A percentile compares a stretch with the other conserved stretches of the same genome.
These are phyloP conservation scores for Leccinum fuscescens DNA, from an alignment of 1,284 basidiomycete genomes.

Conservation along the genomic window DNA sequence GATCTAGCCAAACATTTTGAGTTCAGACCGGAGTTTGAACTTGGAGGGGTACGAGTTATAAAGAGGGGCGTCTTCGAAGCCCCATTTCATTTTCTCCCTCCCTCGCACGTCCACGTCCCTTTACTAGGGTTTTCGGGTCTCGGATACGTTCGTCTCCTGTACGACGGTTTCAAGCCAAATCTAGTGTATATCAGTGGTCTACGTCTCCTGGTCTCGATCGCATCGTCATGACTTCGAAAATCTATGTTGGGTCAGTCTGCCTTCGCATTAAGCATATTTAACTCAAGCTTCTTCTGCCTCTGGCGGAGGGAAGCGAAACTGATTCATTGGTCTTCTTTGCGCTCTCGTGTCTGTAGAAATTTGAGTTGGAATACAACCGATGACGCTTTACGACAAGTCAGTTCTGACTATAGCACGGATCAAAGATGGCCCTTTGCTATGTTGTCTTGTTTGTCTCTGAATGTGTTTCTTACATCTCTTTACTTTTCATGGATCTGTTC, in stretches of 20 bases:
- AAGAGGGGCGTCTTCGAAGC: constrained; percentile 34
- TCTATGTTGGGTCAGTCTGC: constrained; percentile 83
- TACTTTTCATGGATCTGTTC: constrained; percentile 33
- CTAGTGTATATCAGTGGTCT: constrained; percentile 38
- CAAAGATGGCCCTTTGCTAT: constrained; percentile 39
- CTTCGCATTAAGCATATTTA: constrained; percentile 41
- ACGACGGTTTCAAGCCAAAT: constrained; percentile 37
- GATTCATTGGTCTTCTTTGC: constrained; percentile 39
- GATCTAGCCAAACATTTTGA: constrained; percentile 26
- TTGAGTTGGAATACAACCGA: constrained; percentile 94
- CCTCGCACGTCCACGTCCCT: constrained; percentile 42
- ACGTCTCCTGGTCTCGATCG: constrained; percentile 19
- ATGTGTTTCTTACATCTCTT: constrained; percentile 29
- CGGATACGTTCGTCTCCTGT: constrained; percentile 44
- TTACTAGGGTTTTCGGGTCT: constrained; percentile 49
- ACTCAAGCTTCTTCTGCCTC: constrained; percentile 44
- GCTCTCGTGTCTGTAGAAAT: constrained; percentile 62
- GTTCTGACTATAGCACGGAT: constrained; percentile 47
- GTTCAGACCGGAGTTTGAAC: constrained; percentile 52
- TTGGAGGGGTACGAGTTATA: constrained; percentile 45
- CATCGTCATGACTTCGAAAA: constrained; percentile 70
- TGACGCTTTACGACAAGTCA: constrained; percentile 82
- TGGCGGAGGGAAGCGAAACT: constrained; percentile 48
- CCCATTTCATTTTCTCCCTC: constrained; percentile 32
- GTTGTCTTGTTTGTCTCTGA: constrained; percentile 31